phyloP scores from a whole-genome alignment of 805 yeast genomes.

The Zygosaccharomyces gambellarensis region DNA sequence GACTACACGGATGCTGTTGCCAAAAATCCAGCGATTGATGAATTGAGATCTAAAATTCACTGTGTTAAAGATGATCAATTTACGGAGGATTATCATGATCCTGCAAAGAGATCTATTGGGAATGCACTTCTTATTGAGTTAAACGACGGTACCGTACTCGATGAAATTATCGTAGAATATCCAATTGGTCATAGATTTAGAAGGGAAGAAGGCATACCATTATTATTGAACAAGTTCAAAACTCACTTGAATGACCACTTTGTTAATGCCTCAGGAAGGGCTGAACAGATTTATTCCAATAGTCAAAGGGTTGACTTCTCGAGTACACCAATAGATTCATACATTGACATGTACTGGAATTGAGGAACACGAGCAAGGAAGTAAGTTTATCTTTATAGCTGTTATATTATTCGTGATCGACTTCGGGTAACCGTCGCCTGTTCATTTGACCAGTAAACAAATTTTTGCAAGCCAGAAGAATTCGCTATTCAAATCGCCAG shows the following conservation, averaged over 20 bases:
- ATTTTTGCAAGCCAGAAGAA: background rate
- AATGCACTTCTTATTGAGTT: slow-evolving; percentile 48
- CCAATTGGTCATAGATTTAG: slow-evolving; percentile 58
- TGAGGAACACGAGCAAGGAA: background rate
- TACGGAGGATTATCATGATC: slow-evolving; percentile 51
- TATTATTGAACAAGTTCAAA: slow-evolving; percentile 46
- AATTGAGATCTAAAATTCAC: slow-evolving; percentile 48
- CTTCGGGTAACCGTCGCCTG: background rate
- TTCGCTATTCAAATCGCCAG: background rate
- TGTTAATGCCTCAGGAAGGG: slow-evolving; percentile 33
- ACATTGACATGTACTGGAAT: slow-evolving; percentile 39
- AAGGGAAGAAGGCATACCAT: slow-evolving; percentile 56
- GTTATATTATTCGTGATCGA: background rate
- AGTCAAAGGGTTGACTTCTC: slow-evolving; percentile 34
- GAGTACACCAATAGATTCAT: slow-evolving; percentile 44
- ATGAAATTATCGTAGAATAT: slow-evolving; percentile 50
- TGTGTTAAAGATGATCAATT: slow-evolving; percentile 48
- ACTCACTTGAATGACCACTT: slow-evolving; percentile 47
- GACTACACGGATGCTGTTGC: slow-evolving; percentile 52
- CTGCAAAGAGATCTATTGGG: slow-evolving; percentile 53
- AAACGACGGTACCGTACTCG: slow-evolving; percentile 49
- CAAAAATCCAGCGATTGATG: slow-evolving; percentile 47
- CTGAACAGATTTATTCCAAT: slow-evolving; percentile 37
- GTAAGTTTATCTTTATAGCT: too few species aligned
- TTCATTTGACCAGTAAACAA: background rate